Percentiles rank a stretch among this genome's conserved stretches.
phyloP scores from a whole-genome alignment of 306 rosid species.

The Coriaria nepalensis region DNA sequence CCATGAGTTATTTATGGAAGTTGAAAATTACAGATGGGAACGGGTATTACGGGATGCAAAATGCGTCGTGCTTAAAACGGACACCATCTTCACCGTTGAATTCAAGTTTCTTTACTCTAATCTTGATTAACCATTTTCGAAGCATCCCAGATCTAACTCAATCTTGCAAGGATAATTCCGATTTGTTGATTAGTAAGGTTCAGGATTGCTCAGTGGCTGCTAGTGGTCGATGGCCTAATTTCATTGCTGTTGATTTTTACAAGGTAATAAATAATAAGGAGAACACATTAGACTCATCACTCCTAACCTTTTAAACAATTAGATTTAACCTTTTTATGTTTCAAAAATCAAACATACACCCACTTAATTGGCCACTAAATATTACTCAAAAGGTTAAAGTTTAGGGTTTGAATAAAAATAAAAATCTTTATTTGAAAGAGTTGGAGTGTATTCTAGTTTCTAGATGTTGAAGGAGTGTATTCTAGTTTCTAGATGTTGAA shows the following conservation, averaged over 20 bases:
- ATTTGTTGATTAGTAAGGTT: slow-evolving; percentile 41
- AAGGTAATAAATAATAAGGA: slow-evolving; percentile 21
- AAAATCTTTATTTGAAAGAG: too few relatives aligned
- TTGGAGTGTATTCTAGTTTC: too few relatives aligned
- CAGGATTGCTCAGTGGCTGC: slow-evolving; percentile 38
- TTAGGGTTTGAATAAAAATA: too few relatives aligned
- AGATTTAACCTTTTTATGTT: too few relatives aligned
- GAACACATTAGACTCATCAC: too few relatives aligned
- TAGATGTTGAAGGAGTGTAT: too few relatives aligned
- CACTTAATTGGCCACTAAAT: too few relatives aligned
- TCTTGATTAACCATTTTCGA: slow-evolving; percentile 43
- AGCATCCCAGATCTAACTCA: slow-evolving; percentile 24
- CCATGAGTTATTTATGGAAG: background rate
- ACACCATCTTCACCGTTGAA: slow-evolving; percentile 41
- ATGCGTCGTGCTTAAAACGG: slow-evolving; percentile 48
- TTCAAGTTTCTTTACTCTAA: slow-evolving; percentile 49
- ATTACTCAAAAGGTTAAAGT: too few relatives aligned
- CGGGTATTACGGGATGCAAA: slow-evolving; percentile 52
- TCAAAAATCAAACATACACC: too few relatives aligned
- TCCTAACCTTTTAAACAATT: too few relatives aligned
- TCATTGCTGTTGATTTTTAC: slow-evolving; percentile 59
- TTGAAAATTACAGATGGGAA: slow-evolving; percentile 44
- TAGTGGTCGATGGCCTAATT: slow-evolving; percentile 56
- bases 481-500: too few relatives aligned
- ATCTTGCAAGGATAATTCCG: slow-evolving; percentile 59